Percentiles rank a stretch among this genome's conserved stretches.
These are phyloP conservation scores for Tinospora cordifolia DNA, from an alignment of 164 flowering plant genomes.

Conservation along the genomic window DNA sequence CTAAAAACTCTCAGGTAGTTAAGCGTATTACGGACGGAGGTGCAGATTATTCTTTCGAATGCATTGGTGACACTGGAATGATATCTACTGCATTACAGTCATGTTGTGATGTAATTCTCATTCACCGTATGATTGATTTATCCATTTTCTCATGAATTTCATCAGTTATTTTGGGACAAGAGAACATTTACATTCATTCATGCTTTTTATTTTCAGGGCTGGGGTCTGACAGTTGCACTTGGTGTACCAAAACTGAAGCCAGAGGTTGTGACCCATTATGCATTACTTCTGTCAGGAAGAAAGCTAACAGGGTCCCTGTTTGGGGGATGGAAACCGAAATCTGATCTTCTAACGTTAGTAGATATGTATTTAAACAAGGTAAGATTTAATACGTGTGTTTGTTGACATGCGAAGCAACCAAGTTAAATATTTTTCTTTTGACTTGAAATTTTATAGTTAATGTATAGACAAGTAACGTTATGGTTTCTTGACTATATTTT, in stretches of 20 bases:
- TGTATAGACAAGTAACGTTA: no score
- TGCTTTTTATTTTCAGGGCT: slow-evolving; percentile 44
- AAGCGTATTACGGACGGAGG: slow-evolving; percentile 76
- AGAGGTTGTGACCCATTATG: slow-evolving; percentile 72
- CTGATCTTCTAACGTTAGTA: slow-evolving; percentile 71
- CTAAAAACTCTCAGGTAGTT: slow-evolving; percentile 49
- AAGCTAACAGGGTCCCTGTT: slow-evolving; percentile 74
- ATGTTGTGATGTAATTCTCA: slow-evolving; percentile 61
- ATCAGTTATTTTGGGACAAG: background rate
- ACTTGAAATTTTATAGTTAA: background rate
- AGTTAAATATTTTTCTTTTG: background rate
- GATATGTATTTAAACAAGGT: slow-evolving; percentile 78
- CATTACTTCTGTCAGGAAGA: slow-evolving; percentile 64
- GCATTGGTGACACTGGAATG: slow-evolving; percentile 77
- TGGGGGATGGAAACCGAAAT: slow-evolving; percentile 96
- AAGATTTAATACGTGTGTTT: background rate
- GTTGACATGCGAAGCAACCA: background rate
- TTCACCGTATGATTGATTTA: background rate
- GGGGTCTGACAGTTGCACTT: slow-evolving; percentile 91
- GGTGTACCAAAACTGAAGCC: slow-evolving; percentile 94
- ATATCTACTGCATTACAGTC: slow-evolving; percentile 82
- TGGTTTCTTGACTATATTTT: background rate
- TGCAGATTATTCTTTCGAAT: slow-evolving; percentile 92
- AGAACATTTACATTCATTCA: background rate
- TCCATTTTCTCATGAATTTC: background rate